A percentile compares a stretch with the other conserved stretches of the same genome.
Conservation (phyloP, 176 grass and related monocot genomes). For the Carex pumila region DNA sequence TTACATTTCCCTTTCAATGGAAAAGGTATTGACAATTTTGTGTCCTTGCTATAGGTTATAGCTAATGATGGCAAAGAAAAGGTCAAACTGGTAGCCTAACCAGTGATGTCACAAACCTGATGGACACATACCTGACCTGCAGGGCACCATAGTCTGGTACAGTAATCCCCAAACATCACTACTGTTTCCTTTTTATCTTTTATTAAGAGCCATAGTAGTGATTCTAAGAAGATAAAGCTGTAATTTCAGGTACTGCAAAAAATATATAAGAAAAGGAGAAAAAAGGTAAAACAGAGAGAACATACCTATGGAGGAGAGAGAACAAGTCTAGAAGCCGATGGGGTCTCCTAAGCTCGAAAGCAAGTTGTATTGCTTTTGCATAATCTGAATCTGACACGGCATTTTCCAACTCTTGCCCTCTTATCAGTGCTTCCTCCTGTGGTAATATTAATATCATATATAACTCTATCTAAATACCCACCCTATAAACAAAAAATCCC, state of each 20-base stretch:
- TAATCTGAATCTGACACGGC: constrained; percentile 84
- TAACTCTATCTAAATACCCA: neutral
- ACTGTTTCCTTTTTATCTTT: neutral
- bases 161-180: neutral
- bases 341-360: constrained; percentile 86
- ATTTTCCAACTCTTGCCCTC: constrained; percentile 93
- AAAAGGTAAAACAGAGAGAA: neutral
- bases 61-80: neutral
- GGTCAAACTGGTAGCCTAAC: neutral
- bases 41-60: neutral
- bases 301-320: constrained; percentile 55
- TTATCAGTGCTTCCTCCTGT: constrained; percentile 75
- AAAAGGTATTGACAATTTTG: neutral
- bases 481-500: neutral
- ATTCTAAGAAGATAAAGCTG: neutral
- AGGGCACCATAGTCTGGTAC: neutral
- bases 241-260: constrained; percentile 8
- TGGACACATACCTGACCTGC: neutral
- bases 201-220: neutral
- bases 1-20: neutral
- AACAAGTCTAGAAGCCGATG: constrained; percentile 88
- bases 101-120: neutral
- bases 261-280: constrained; percentile 4
- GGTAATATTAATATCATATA: neutral
- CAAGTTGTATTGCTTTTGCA: constrained; percentile 80